Percentiles rank a stretch among this genome's conserved stretches.
phyloP scores from a whole-genome alignment of 192 early-diverging fungal species.

The Umbelopsis ramanniana region DNA sequence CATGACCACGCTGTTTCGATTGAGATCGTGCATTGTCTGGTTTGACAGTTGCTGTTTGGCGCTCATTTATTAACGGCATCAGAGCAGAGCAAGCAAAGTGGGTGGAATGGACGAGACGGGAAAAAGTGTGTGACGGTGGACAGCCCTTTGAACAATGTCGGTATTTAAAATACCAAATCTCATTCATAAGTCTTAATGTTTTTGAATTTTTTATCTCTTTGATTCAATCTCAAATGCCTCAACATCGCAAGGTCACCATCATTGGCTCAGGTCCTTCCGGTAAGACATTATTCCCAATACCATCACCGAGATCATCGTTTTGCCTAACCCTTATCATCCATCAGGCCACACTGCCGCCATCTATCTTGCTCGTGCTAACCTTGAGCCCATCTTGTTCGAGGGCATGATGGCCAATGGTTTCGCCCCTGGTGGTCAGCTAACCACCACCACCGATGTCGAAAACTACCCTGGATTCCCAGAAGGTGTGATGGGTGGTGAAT shows the following conservation, averaged over 20 bases:
- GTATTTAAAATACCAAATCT: too few species aligned
- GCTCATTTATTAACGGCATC: constrained; percentile 11
- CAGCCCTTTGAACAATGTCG: too few species aligned
- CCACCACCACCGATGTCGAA: constrained; percentile 96
- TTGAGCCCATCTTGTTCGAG: constrained; percentile 94
- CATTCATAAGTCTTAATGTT: not conserved
- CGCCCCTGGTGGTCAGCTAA: constrained; percentile 72
- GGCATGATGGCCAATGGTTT: constrained; percentile 93
- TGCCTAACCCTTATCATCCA: not conserved
- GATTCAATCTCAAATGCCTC: constrained; percentile 20
- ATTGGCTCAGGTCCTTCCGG: constrained; percentile 94
- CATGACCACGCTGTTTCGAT: not conserved
- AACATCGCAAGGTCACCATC: constrained; percentile 68
- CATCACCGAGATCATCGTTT: not conserved
- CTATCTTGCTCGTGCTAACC: constrained; percentile 93
- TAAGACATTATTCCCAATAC: constrained; percentile 21
- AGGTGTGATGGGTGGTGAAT: constrained; percentile 85
- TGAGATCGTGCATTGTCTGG: not conserved
- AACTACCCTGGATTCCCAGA: constrained; percentile 96
- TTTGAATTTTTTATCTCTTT: not conserved
- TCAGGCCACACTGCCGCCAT: constrained; percentile 92
- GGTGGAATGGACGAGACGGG: not conserved
- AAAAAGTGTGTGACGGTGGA: not conserved
- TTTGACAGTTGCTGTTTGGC: not conserved
- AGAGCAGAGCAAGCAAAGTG: not conserved